Base-by-base conservation (phyloP, 352 stramenopile genomes). In the Stramenopiles sp. region DNA sequence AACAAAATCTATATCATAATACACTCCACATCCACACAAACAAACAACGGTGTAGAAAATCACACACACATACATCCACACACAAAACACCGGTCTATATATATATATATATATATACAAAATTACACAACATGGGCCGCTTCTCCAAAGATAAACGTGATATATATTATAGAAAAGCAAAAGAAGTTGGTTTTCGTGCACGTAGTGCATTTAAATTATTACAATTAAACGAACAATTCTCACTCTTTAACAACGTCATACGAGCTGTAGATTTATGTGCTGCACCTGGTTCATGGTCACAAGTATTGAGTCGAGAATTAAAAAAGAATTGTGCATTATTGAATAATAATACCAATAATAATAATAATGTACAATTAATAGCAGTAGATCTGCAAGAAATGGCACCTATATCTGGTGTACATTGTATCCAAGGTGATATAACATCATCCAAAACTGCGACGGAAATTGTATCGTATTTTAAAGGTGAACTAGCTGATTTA, bases 371-470 rank as follows among this genome's bases (percentile, higher is more conserved):
- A 33, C 84, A 87, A 78, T 94, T 99, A 63, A 92, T 99, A 69
- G 96, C 96, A 27, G 95, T 99, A 43, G 96, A 99, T 85, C 84
- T 99, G 76, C 96, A 98, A 83, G 94, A 98, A 79, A 99, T 99
- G 94, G 94, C 95, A 79, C 94, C 95, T 6, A 97, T 99, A 78
- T 85, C 86, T 0, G 95, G 95, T 63, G 95, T 99, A n/a, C 85
- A 91, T 80, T 89, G 95, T 43, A 85, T 99, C 30, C 93, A 98
- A 83, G 95, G 95, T 79, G 88, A 93, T 82, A 53, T 53, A 53
- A 53, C 38, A 4, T 53, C 38, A 53, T 4, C 95, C 79, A 87
- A 90, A 76, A 99, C 95, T n/a, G 94, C 94, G 0, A 87, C 95
- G 81, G 84, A 92, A 79, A 98, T 99, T 82, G 95, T 98, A 79